Conservation (phyloP, 2,329 filamentous ascomycete species). For the Sclerotinia borealis region DNA sequence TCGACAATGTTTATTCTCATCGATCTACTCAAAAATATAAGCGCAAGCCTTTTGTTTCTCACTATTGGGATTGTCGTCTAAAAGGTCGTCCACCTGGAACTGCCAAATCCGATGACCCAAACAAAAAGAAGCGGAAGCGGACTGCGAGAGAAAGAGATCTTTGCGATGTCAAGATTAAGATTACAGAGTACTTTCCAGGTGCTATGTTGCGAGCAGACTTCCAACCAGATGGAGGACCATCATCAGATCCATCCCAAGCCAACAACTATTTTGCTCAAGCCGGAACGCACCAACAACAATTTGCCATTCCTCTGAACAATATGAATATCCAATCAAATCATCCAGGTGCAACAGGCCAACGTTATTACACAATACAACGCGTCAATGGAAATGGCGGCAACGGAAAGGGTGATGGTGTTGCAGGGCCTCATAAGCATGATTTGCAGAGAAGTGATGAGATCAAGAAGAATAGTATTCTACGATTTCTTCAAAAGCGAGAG, state of each 20-base stretch:
- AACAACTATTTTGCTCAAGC: conserved; percentile 31
- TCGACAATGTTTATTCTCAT: conserved; percentile 81
- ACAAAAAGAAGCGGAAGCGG: conserved; percentile 76
- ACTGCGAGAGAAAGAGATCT: conserved; percentile 68
- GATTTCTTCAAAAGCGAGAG: conserved; percentile 57
- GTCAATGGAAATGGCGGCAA: conserved; percentile 73
- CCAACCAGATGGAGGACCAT: conserved; percentile 27
- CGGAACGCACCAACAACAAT: conserved; percentile 29
- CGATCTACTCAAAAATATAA: conserved; percentile 77
- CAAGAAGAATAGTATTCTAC: conserved; percentile 73
- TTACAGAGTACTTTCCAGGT: conserved; percentile 69
- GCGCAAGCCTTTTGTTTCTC: conserved; percentile 73
- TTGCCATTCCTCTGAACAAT: conserved; percentile 40
- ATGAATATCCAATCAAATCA: conserved; percentile 37
- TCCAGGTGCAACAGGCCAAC: conserved; percentile 44
- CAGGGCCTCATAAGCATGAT: conserved; percentile 68
- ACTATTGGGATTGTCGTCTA: conserved; percentile 80
- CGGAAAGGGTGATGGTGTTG: conserved; percentile 62
- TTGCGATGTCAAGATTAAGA: conserved; percentile 85
- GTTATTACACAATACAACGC: conserved; percentile 68
- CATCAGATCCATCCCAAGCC: conserved; percentile 20
- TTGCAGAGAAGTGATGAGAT: conserved; percentile 70
- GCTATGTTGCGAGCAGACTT: conserved; percentile 33
- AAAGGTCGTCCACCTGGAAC: conserved; percentile 75
- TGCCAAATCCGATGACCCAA: conserved; percentile 71